Conservation (phyloP, 768 basidiomycete species). For the Suillus occidentalis region DNA sequence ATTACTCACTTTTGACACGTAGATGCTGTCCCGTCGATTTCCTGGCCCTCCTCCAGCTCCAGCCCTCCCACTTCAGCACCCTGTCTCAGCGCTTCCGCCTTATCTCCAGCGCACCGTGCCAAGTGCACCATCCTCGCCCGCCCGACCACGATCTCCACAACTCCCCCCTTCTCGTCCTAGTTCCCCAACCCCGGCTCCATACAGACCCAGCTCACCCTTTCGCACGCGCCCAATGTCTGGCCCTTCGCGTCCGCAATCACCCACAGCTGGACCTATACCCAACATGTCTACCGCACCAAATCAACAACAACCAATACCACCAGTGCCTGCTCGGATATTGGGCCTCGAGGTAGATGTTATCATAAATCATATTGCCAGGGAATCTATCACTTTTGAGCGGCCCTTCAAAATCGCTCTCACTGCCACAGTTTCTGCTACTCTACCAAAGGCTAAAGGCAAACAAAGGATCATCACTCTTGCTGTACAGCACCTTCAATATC, state of each 20-base stretch:
- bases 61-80: conserved; percentile 35
- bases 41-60: conserved; percentile 44
- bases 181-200: conserved; percentile 51
- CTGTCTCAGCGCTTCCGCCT: conserved; percentile 71
- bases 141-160: conserved; percentile 62
- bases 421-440: conserved; percentile 48
- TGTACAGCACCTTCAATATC: conserved; percentile 64
- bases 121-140: conserved; percentile 37
- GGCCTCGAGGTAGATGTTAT: conserved; percentile 61
- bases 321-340: conserved; percentile 20
- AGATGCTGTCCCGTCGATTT: conserved; percentile 81
- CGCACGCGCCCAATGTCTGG: conserved; percentile 35
- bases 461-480: conserved; percentile 51
- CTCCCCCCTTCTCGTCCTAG: conserved; percentile 50
- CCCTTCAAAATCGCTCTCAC: conserved; percentile 61
- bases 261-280: conserved; percentile 28
- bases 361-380: conserved; percentile 48
- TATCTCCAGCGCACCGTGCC: conserved; percentile 64
- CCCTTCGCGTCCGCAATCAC: conserved; percentile 29
- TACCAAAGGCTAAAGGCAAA: conserved; percentile 34
- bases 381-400: conserved; percentile 47
- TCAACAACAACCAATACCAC: conserved; percentile 22
- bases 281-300: conserved; percentile 10
- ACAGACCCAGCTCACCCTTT: conserved; percentile 46
- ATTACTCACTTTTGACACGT: neutral